Percentiles rank a stretch among this genome's conserved stretches.
Evolutionary conservation across 176 grass and related monocot genomes (phyloP).

Genomic region (barley (Hordeum vulgare)): MorexV3_pseudomolecules_assembly NC_058524.1:575340136-575340635

Average conservation of each 20-base stretch:
- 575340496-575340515: slow-evolving; percentile 27
- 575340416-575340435: not conserved
- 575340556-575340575: slow-evolving; percentile 95
- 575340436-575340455: not conserved
- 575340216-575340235: slow-evolving; percentile 91
- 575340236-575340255: not conserved
- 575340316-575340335: not conserved
- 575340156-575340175: slow-evolving; percentile 46
- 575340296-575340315: not conserved
- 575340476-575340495: not conserved
- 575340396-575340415: not conserved
- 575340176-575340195: slow-evolving; percentile 94
- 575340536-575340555: slow-evolving; percentile 75
- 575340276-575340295: not conserved
- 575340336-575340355: not conserved
- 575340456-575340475: not conserved
- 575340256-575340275: not conserved
- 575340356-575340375: not conserved
- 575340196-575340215: slow-evolving; percentile 89
- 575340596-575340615: not conserved
- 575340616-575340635: not conserved
- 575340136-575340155: slow-evolving; percentile 73
- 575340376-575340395: not conserved
- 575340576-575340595: slow-evolving; percentile 29
- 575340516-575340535: slow-evolving; percentile 98